These are phyloP conservation scores for Paratinospora sagittata DNA, from an alignment of 164 flowering plant species.

Conservation along the genomic window DNA sequence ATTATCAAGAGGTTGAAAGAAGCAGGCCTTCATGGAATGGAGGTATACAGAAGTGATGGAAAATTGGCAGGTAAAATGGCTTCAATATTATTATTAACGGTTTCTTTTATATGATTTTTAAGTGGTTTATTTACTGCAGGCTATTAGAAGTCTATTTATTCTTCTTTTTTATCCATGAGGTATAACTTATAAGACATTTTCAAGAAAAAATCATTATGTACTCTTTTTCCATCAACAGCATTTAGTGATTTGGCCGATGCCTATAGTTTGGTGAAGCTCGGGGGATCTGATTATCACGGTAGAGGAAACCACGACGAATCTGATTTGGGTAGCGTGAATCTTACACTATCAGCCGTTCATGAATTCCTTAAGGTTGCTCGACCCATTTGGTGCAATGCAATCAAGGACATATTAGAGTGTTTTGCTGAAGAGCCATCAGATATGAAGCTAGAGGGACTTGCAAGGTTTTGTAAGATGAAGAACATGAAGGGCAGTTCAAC, in stretches of 20 bases:
- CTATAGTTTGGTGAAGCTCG: conserved; percentile 69
- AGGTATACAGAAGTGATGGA: conserved; percentile 90
- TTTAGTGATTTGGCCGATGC: conserved; percentile 74
- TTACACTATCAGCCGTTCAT: conserved; percentile 50
- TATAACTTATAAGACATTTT: neutral
- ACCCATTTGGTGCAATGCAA: conserved; percentile 77
- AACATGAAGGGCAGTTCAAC: conserved; percentile 24
- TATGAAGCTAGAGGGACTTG: conserved; percentile 38
- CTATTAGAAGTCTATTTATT: neutral
- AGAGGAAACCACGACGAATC: conserved; percentile 69
- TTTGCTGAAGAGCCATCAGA: conserved; percentile 64
- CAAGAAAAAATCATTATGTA: neutral
- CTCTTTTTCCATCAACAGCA: conserved; percentile 23
- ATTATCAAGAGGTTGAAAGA: conserved; percentile 62
- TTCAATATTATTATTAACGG: neutral
- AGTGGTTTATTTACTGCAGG: neutral
- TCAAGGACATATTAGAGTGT: conserved; percentile 36
- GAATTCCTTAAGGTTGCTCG: conserved; percentile 75
- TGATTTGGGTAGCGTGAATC: conserved; percentile 72
- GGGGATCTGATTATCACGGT: conserved; percentile 95
- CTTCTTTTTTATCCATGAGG: no score
- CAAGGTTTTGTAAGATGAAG: conserved; percentile 37
- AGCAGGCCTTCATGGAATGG: conserved; percentile 87
- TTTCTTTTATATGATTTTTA: neutral
- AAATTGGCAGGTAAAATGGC: conserved; percentile 64